Evolutionary conservation across 1,284 basidiomycete species (phyloP), one percentile per base, ranked within the genome.

Genomic region (Inonotus obliquus): DNA sequence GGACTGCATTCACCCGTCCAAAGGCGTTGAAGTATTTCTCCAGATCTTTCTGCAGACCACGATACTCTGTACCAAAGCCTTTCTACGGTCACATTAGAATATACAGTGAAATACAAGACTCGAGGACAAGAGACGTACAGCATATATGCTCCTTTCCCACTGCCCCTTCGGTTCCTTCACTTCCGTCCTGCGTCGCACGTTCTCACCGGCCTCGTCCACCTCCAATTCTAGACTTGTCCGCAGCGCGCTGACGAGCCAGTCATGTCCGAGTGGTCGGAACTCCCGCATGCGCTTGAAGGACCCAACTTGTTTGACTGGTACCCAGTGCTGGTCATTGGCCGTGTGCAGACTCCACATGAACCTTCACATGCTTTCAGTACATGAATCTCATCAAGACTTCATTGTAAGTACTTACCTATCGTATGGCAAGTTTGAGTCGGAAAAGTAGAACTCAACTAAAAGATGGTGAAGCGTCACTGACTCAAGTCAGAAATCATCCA

Each of bases 261-360:
- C 77, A 27, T 79, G 60, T 17, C 92, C 92, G 37, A 82, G 76
- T 19, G 77, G 63, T 51, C 75, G 71, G 71, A 83, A 92, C 35
- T 91, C 89, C 54, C 84, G 80, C 96, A 98, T 98, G 62, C 96
- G 91, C 77, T 97, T 98, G 86, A 98, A 99, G 10, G 93, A 95
- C 2, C 91, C 83, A 63, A 99, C 84, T 2, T 90, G 94, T 62
- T 89, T 79, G 72, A 98, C 82, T 1, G 94, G 87, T 10, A 98
- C 86, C 95, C 94, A 99, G 68, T 98, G 96, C 55, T 92, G 86
- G 1, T 81, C 75, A 69, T 86, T 87, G 61, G 86, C 84, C 37
- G 85, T 84, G 71, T 94, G 87, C 55, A 96, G 76, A 10, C 89
- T 86, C 90, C 94, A 98, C 87, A 98, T 94, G 80, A 97, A 98